phyloP scores from a whole-genome alignment of 2,329 filamentous ascomycete genomes.

The Dothidotthia symphoricarpi region DNA sequence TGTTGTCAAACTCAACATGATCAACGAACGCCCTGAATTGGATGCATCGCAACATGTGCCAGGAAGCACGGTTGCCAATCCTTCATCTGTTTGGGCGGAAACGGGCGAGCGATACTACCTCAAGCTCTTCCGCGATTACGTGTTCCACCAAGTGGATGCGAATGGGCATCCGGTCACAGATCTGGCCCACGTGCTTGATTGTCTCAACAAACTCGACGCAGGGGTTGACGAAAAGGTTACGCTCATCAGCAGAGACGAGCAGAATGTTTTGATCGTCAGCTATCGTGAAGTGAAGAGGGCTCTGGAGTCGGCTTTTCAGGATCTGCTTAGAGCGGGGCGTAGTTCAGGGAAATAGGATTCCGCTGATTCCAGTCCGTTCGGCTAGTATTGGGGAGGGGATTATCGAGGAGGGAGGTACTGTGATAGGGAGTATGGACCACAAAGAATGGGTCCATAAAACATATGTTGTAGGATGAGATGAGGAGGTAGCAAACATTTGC shows the following conservation, averaged over 20 bases:
- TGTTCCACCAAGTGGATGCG: conserved; percentile 92
- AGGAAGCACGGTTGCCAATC: conserved; percentile 26
- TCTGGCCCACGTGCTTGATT: conserved; percentile 80
- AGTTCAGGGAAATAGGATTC: conserved; percentile 29
- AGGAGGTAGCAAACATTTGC: no score
- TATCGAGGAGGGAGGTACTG: no score
- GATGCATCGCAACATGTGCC: conserved; percentile 60
- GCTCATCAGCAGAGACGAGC: conserved; percentile 84
- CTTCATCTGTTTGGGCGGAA: conserved; percentile 71
- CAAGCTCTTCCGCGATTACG: conserved; percentile 93
- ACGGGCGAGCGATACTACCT: conserved; percentile 89
- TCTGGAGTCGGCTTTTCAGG: conserved; percentile 61
- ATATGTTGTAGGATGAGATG: no score
- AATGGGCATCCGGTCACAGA: conserved; percentile 81
- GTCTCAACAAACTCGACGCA: conserved; percentile 88
- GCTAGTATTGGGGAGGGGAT: conserved; percentile 3
- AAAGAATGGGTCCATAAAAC: no score
- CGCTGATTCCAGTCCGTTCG: conserved; percentile 8
- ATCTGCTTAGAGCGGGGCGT: conserved; percentile 46
- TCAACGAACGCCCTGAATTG: conserved; percentile 87
- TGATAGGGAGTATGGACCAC: no score
- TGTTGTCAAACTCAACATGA: conserved; percentile 76
- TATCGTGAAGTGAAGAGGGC: conserved; percentile 81
- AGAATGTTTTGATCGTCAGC: conserved; percentile 81
- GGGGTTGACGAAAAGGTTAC: conserved; percentile 83